Conservation (phyloP, 331 rosid genomes). For the Quercus phellos region DNA sequence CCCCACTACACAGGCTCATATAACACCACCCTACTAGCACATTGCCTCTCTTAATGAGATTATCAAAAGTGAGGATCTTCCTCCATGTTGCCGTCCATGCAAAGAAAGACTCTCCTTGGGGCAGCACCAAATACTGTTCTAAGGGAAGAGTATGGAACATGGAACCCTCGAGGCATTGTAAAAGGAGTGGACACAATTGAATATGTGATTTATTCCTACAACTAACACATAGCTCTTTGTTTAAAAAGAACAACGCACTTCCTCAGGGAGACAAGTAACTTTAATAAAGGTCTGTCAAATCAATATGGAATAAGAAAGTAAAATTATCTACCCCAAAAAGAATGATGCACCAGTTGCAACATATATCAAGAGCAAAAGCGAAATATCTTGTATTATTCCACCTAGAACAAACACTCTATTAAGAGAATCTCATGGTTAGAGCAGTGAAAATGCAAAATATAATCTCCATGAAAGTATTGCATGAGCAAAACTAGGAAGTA, state of each 20-base stretch:
- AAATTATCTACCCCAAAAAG: not conserved
- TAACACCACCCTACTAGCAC: too few relatives aligned
- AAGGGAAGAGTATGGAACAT: too few relatives aligned
- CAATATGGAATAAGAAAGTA: too few relatives aligned
- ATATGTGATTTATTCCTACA: not conserved
- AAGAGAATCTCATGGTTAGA: conserved; percentile 5
- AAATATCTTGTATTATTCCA: not conserved
- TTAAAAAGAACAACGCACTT: not conserved
- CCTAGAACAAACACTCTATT: conserved; percentile 2
- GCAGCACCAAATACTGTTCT: too few relatives aligned
- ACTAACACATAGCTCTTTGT: not conserved
- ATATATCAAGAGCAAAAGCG: not conserved
- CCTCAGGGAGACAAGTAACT: not conserved
- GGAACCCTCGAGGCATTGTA: too few relatives aligned
- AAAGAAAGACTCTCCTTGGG: too few relatives aligned
- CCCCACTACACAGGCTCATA: too few relatives aligned
- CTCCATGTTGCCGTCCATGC: too few relatives aligned
- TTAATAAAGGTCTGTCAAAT: not conserved
- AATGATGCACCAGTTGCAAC: not conserved
- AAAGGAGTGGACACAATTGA: too few relatives aligned
- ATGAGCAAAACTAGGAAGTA: conserved; percentile 2
- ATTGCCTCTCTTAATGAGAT: too few relatives aligned
- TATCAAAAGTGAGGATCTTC: too few relatives aligned
- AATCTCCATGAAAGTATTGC: conserved; percentile 16
- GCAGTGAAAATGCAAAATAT: conserved; percentile 4